phyloP scores from a whole-genome alignment of 108 stramenopile species.

The Cyclostephanos tholiformis region DNA sequence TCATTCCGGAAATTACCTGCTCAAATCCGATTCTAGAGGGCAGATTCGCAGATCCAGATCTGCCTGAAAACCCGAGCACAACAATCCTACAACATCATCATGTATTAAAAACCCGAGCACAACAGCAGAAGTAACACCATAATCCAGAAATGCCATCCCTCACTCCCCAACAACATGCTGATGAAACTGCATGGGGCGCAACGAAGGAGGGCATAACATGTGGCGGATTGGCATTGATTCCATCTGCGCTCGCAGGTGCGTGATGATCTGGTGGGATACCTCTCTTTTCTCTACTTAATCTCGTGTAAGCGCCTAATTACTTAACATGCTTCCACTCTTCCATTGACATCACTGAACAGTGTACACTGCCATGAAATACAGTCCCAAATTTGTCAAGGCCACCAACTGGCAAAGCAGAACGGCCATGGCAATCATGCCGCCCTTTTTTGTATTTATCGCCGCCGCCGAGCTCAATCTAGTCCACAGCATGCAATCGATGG shows the following conservation, averaged over 20 bases:
- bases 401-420: conserved; percentile 80
- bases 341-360: not conserved
- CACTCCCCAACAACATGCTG: conserved; percentile 39
- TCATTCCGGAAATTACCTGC: too few species aligned
- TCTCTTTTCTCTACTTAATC: not conserved
- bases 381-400: conserved; percentile 50
- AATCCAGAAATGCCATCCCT: conserved; percentile 26
- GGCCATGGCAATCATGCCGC: conserved; percentile 80
- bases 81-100: too few species aligned
- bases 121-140: too few species aligned
- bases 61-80: too few species aligned
- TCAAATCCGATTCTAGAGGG: too few species aligned
- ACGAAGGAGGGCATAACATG: conserved; percentile 63
- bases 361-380: conserved; percentile 50
- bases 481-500: conserved; percentile 76
- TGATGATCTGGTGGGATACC: not conserved
- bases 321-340: not conserved
- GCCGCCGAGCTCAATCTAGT: conserved; percentile 64
- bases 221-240: conserved; percentile 57
- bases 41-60: too few species aligned
- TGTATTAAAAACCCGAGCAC: too few species aligned
- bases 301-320: too few species aligned
- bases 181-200: conserved; percentile 56
- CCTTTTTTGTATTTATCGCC: conserved; percentile 73
- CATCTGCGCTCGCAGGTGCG: conserved; percentile 47